Percentiles rank a stretch among this genome's conserved stretches.
Conservation (phyloP, 345 rosid genomes). For the Jatropha curcas region DNA sequence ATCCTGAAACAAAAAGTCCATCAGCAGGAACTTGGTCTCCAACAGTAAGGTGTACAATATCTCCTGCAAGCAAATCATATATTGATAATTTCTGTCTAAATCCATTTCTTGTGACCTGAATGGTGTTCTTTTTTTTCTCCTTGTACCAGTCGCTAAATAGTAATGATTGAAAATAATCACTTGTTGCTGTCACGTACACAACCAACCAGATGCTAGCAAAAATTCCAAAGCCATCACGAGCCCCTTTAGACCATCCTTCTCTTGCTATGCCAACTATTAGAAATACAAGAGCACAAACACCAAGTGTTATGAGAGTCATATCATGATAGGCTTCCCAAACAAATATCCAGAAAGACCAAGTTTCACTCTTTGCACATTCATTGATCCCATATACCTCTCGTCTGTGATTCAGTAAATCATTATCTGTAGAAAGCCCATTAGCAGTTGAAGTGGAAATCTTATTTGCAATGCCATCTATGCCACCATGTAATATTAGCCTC, state of each 20-base stretch:
- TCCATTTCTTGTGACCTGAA: constrained; percentile 76
- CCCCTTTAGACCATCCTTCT: constrained; percentile 90
- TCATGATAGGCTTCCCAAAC: constrained; percentile 94
- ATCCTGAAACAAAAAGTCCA: constrained; percentile 77
- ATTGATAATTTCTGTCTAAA: constrained; percentile 77
- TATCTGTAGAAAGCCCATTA: constrained; percentile 51
- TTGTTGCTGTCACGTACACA: constrained; percentile 73
- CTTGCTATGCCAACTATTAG: constrained; percentile 73
- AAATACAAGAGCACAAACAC: constrained; percentile 71
- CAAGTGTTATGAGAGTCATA: constrained; percentile 77
- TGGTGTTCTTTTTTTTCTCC: constrained; percentile 73
- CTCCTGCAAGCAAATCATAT: constrained; percentile 77
- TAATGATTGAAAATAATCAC: constrained; percentile 79
- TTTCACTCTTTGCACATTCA: constrained; percentile 68
- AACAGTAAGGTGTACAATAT: constrained; percentile 71
- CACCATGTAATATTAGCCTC: constrained; percentile 75
- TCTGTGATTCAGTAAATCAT: constrained; percentile 41
- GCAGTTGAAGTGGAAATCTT: constrained; percentile 61
- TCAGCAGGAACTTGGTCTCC: constrained; percentile 92
- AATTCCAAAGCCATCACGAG: constrained; percentile 81
- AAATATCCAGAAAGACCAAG: constrained; percentile 64
- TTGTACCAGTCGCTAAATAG: constrained; percentile 77
- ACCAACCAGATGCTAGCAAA: constrained; percentile 75
- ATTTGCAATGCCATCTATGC: constrained; percentile 59
- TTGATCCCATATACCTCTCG: constrained; percentile 79